Percentiles rank a stretch among this genome's conserved stretches.
Conservation (phyloP, 2,329 filamentous ascomycete species). For the Chaetothyriales sp. region DNA sequence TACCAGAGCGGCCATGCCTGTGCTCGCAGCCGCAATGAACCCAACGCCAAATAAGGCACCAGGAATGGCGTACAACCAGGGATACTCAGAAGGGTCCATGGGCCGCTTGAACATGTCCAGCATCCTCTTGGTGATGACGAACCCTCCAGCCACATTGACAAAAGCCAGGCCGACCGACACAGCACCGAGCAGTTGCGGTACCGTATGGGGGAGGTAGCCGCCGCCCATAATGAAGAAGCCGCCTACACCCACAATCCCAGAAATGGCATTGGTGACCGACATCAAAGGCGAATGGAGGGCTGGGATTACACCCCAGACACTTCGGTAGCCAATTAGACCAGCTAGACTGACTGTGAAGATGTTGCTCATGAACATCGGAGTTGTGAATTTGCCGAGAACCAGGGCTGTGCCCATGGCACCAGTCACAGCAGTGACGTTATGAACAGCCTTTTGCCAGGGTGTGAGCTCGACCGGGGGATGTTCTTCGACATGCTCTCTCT, state of each 20-base stretch:
- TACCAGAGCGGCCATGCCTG: conserved; percentile 68
- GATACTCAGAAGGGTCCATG: conserved; percentile 75
- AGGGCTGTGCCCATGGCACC: conserved; percentile 63
- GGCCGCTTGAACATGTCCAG: conserved; percentile 78
- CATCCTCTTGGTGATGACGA: conserved; percentile 87
- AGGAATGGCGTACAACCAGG: conserved; percentile 71
- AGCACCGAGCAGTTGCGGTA: conserved; percentile 66
- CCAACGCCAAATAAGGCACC: conserved; percentile 65
- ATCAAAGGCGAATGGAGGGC: conserved; percentile 78
- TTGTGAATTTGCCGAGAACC: conserved; percentile 64
- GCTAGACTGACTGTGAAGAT: conserved; percentile 72
- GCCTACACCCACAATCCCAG: conserved; percentile 73
- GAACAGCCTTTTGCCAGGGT: conserved; percentile 64
- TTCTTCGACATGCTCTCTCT: conserved; percentile 38
- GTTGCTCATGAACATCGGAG: conserved; percentile 76
- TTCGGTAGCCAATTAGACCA: conserved; percentile 72
- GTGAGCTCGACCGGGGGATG: conserved; percentile 53
- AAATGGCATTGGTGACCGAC: conserved; percentile 88
- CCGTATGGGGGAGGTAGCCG: conserved; percentile 58
- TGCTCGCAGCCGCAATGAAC: conserved; percentile 63
- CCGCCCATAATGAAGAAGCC: conserved; percentile 81
- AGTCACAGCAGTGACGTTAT: conserved; percentile 60
- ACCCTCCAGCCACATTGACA: conserved; percentile 76
- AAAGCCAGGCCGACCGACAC: conserved; percentile 70
- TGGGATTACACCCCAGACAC: conserved; percentile 73